phyloP scores from a whole-genome alignment of 306 rosid species.

The Luffa aegyptiaca region DNA sequence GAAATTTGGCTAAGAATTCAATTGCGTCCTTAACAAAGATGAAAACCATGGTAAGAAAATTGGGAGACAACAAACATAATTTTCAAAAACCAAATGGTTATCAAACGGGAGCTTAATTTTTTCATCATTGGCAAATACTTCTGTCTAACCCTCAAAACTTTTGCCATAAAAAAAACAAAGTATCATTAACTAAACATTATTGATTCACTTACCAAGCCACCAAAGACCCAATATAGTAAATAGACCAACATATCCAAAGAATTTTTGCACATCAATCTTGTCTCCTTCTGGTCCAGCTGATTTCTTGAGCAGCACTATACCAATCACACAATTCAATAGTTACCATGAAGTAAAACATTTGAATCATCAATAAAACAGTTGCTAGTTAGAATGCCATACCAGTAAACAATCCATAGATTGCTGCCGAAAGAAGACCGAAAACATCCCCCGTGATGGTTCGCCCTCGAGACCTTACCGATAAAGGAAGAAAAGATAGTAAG shows the following conservation, averaged over 20 bases:
- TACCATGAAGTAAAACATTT: neutral
- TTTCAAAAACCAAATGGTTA: neutral
- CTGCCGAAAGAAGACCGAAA: slow-evolving; percentile 61
- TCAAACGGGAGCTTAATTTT: neutral
- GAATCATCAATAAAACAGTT: neutral
- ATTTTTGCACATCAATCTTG: slow-evolving; percentile 57
- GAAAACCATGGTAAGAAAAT: neutral
- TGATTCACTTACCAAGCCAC: slow-evolving; percentile 59
- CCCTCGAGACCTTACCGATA: slow-evolving; percentile 33
- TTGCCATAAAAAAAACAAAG: neutral
- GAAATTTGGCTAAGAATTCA: too few relatives aligned
- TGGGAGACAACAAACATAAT: neutral
- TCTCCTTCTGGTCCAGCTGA: slow-evolving; percentile 59
- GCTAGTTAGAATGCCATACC: slow-evolving; percentile 21
- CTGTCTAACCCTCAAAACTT: neutral
- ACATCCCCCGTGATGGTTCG: slow-evolving; percentile 41
- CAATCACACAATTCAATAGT: slow-evolving; percentile 9
- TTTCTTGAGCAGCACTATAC: slow-evolving; percentile 57
- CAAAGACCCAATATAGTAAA: slow-evolving; percentile 59
- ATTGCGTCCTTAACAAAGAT: too few relatives aligned
- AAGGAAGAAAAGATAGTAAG: neutral
- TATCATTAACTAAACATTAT: neutral
- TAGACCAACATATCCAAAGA: slow-evolving; percentile 70
- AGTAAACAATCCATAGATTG: slow-evolving; percentile 52
- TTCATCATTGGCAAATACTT: neutral